Evolutionary conservation across 1,284 basidiomycete genomes (phyloP), one percentile per base, ranked within the genome.

Genomic region (Apiotrichum mycotoxinovorans): DNA sequence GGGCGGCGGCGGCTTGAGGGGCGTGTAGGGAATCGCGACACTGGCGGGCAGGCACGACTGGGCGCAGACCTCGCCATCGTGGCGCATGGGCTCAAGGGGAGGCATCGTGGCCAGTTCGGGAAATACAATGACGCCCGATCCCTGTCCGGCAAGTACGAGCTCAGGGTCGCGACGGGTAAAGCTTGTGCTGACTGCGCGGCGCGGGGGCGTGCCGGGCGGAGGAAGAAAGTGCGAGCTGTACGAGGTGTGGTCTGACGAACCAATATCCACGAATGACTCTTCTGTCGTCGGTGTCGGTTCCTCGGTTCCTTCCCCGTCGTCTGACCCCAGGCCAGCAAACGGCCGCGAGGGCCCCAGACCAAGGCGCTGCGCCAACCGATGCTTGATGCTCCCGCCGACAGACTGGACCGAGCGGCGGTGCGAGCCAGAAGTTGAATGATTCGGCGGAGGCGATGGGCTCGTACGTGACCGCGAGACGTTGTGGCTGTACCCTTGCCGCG

Each of bases 51-150:
- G 54, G 30, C 56, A 56, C 18, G 58, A 49, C 57, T 62, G 61
- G 10, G 57, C 54, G 42, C 57, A 58, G 25, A 62, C 44, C 22
- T 62, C 61, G 38, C 61, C 61, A 22, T 62, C 51, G 48, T 45
- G 55, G 14, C 33, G 25, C 14, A 56, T 48, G 7, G 53, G 50
- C 33, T 52, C 52, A 35, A 53, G 27, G 4, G 61, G 41, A 2
- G 62, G 56, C 44, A 52, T 51, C 0, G 54, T 49, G 0, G 58
- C 56, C 11, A 63, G 51, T 49, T 66, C 62, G 38, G 64, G 62
- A 42, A 66, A 66, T 45, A 66, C 64, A 25, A 61, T 63, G 37
- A 66, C 46, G n/a, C 59, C 59, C 14, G 53, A 41, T 7, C 58
- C 58, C 5, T 48, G 51, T 8, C 54, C 46, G 15, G 49, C 27